Evolutionary conservation across 169 alveolate genomes (phyloP), one percentile per base, ranked within the genome.

Genomic region (Pseudocohnilembus persalinus): DNA sequence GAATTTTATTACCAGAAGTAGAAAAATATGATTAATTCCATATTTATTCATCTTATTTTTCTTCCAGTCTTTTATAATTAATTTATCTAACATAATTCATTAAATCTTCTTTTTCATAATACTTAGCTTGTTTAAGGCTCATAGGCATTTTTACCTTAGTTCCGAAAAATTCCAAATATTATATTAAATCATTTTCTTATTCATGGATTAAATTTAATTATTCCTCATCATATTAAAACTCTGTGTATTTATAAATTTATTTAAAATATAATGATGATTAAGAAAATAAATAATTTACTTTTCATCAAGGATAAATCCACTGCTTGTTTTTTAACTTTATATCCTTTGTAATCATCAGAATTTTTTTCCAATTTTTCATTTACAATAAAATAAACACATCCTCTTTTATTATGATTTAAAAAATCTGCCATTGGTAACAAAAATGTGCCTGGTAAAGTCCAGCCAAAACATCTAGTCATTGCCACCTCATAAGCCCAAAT

Each of bases 361-460:
- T 84, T 81, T 68, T 34, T 20, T 74, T 85, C 89, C 6, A 85
- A 74, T 25, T 64, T 65, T 73, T 73, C 33, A 73, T 85, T 79
- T 1, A 85, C 79, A 26, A 78, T 25, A 76, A 77, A 63, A 30
- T 85, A 80, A 15, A 84, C 34, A 27, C 81, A 92, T 65, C 81
- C 79, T 29, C 27, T 49, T 77, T 84, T 81, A 35, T 68, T 82
- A 68, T 88, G 95, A 75, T 92, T 92, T 0, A 89, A 30, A 63
- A 84, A 82, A 79, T 92, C 95, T 26, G 93, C 95, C 74, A 92
- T 87, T 1, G 95, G 95, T 16, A 89, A 88, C 28, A 92, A 81
- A 87, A 74, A 80, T 1, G 93, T 88, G 15, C 80, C 75, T 31
- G 90, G 91, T 28, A 86, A 68, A 29, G 89, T 68, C 86, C 88